A percentile compares a stretch with the other conserved stretches of the same genome.
Conservation (phyloP, 2,329 filamentous ascomycete genomes). For the Monosporascus sp. region DNA sequence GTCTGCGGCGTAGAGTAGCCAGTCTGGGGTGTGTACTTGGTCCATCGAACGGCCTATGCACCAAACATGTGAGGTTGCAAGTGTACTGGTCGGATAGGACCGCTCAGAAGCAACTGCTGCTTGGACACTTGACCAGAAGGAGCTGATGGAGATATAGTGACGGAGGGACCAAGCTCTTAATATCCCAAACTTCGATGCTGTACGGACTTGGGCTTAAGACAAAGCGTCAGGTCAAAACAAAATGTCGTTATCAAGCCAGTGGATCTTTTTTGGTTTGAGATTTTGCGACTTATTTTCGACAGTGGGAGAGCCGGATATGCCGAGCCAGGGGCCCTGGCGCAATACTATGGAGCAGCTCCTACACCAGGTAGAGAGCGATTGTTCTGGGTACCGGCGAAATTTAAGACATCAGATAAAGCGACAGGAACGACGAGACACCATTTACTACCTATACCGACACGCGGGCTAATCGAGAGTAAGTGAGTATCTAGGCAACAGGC, state of each 20-base stretch:
- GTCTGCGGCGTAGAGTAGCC: conserved; percentile 16
- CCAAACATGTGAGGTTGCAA: not conserved
- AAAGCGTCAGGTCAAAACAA: not conserved
- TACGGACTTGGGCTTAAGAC: not conserved
- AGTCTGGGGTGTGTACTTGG: conserved; percentile 18
- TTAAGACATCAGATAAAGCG: not conserved
- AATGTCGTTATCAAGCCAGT: not conserved
- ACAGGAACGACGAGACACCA: not conserved
- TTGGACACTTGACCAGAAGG: not conserved
- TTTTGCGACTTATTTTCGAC: not conserved
- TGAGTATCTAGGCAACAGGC: not conserved
- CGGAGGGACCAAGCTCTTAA: not conserved
- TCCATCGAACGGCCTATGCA: conserved; percentile 24
- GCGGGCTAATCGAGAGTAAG: not conserved
- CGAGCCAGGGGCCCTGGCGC: not conserved
- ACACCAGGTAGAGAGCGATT: not conserved
- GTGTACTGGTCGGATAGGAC: not conserved
- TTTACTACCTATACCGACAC: not conserved
- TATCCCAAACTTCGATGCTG: not conserved
- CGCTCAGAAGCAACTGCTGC: not conserved
- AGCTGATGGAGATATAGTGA: not conserved
- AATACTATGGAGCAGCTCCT: not conserved
- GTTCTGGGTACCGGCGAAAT: not conserved
- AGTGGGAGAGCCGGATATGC: not conserved
- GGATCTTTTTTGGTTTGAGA: not conserved